Base-by-base conservation (phyloP, 768 basidiomycete species). In the Mycena rebaudengoi region DNA sequence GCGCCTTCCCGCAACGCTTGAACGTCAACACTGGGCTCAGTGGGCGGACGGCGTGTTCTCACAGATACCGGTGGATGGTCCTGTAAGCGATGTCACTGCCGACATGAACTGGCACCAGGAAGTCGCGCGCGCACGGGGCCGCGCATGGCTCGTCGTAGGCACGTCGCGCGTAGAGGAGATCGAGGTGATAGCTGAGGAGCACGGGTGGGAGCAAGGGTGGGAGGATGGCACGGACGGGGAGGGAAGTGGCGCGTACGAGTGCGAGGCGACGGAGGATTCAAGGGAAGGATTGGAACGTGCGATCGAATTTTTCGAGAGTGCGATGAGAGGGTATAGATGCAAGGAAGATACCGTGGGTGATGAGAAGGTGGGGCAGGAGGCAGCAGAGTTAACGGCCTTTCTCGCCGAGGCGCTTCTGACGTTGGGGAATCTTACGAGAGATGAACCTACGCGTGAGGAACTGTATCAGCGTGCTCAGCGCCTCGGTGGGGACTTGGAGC, bases 31-130 rank as follows among this genome's bases (percentile, higher is more conserved):
- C 43, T 90, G 88, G 88, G 88, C 87, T 0, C 58, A 70, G 2
- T 89, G 86, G 84, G 87, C 88, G 4, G 88, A 89, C 65, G 78
- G 82, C 10, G 80, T 91, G 12, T 84, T 90, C 66, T 75, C 78
- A 45, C 88, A 90, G 78, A 88, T 90, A 83, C 83, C 84, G 72
- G 82, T 86, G 83, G 85, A 88, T 73, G n/a, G n/a, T n/a, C n/a
- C n/a, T n/a, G n/a, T n/a, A n/a, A 83, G 80, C 25, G 83, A n/a
- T n/a, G n/a, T n/a, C n/a, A n/a, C n/a, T n/a, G n/a, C n/a, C n/a
- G n/a, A n/a, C n/a, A n/a, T n/a, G n/a, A n/a, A n/a, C n/a, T n/a
- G n/a, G 86, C 75, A 82, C 3, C 78, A 76, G 11, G 76, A 78
- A 1, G 77, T 88, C 21, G 76, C 78, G 33, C 75, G 78, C 20